Evolutionary conservation across 2,329 filamentous ascomycete species (phyloP).

Genomic region (Tolypocladium tropicale): DNA sequence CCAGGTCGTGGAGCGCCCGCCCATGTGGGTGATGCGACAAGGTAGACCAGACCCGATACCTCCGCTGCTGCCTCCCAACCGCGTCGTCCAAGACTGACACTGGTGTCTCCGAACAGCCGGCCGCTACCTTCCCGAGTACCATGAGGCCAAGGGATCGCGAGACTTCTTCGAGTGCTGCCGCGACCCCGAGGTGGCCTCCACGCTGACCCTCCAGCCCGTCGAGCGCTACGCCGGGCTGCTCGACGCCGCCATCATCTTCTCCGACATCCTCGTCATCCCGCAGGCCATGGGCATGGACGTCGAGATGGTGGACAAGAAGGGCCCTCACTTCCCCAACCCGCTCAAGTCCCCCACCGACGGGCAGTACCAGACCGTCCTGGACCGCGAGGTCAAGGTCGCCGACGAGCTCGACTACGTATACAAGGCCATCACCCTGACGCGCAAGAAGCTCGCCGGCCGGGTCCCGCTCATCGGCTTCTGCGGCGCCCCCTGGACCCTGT

Average conservation of each 20-base stretch:
- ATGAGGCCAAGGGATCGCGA: slow-evolving; percentile 78
- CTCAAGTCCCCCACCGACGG: slow-evolving; percentile 68
- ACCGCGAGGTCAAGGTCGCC: slow-evolving; percentile 71
- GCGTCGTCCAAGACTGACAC: background rate
- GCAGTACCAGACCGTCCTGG: slow-evolving; percentile 72
- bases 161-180: slow-evolving; percentile 99
- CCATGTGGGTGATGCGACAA: slow-evolving; percentile 99
- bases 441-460: slow-evolving; percentile 75
- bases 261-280: slow-evolving; percentile 93
- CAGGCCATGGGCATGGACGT: slow-evolving; percentile 99
- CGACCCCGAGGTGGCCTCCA: slow-evolving; percentile 83
- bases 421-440: slow-evolving; percentile 83
- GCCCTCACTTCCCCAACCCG: slow-evolving; percentile 85
- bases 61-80: background rate
- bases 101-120: slow-evolving; percentile 50
- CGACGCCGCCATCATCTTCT: slow-evolving; percentile 97
- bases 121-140: slow-evolving; percentile 95
- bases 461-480: slow-evolving; percentile 96
- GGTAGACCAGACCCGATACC: slow-evolving; percentile 56
- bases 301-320: slow-evolving; percentile 96
- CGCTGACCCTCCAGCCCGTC: slow-evolving; percentile 86
- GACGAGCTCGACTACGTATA: slow-evolving; percentile 89
- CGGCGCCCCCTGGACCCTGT: slow-evolving; percentile 89
- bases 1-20: slow-evolving; percentile 81
- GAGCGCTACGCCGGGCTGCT: slow-evolving; percentile 84